Base-by-base conservation (phyloP, 225 moss, liverwort and hornwort species). In the Straminergon stramineum region DNA sequence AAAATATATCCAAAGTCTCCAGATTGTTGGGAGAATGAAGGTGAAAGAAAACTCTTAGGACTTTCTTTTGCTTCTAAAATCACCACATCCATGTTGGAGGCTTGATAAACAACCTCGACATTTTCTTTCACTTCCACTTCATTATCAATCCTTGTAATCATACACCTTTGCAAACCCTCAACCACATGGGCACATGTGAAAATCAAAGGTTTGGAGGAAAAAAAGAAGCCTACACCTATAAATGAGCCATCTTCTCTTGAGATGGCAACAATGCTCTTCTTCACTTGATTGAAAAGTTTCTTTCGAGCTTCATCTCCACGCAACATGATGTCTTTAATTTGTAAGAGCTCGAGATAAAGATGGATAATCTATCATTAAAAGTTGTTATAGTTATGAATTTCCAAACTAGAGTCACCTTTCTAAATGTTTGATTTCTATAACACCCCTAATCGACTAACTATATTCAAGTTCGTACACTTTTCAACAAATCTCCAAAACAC, bases 371-470 rank as follows among this genome's bases (percentile, higher is more conserved):
- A 51, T 0, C 5, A 52, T 32, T 2, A 13, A 76, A 52, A 7
- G 5, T 32, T 31, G 2, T 1, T 10, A 2, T 34, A 12, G 21
- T 52, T 45, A 21, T 21, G 1, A 76, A 22, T 52, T 52, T 0
- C 3, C 8, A 52, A 76, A 12, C 5, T 0, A 3, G 3, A 28
- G 17, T 76, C 13, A 52, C 19, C 4, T 32, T 32, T 21, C 11
- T 21, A 52, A 20, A 52, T 0, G 0, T 21, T 21, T 76, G 5
- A 52, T 32, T 32, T 51, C 32, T 20, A 76, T 32, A 32, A 51
- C 19, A 34, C 2, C 5, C 12, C 32, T 32, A 11, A 76, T 51
- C 0, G 0, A 32, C 7, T 13, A 76, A 32, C 0, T 13, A 32
- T 76, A 76, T 76, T 76, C 13, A 32, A 7, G 7, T 31, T 75